Conservation (phyloP, 352 stramenopile species). For the Phytophthora macrochlamydospora region DNA sequence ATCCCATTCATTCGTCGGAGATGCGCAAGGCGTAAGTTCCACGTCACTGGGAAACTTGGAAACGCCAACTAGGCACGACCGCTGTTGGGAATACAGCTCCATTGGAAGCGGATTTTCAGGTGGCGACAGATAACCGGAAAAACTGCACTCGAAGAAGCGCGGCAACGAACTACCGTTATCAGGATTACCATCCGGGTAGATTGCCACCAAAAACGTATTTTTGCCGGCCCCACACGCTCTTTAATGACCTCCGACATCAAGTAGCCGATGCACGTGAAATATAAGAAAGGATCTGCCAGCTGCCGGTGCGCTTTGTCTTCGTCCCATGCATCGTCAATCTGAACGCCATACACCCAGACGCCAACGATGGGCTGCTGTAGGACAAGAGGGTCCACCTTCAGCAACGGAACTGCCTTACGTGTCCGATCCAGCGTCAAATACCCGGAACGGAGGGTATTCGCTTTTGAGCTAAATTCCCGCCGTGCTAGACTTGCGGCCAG, state of each 20-base stretch:
- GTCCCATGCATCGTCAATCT: constrained; percentile 60
- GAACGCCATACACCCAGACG: constrained; percentile 74
- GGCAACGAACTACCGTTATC: constrained; percentile 40
- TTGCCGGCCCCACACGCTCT: constrained; percentile 56
- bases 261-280: constrained; percentile 64
- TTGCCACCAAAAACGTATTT: constrained; percentile 71
- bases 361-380: constrained; percentile 70
- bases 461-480: constrained; percentile 51
- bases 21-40: constrained; percentile 45
- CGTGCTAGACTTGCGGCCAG: constrained; percentile 64
- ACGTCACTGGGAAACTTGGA: constrained; percentile 58
- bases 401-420: constrained; percentile 75
- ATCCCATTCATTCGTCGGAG: constrained; percentile 46
- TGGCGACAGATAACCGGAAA: constrained; percentile 33
- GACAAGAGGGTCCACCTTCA: constrained; percentile 76
- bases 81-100: constrained; percentile 38
- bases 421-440: constrained; percentile 78
- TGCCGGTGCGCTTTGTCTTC: constrained; percentile 33
- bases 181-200: constrained; percentile 46
- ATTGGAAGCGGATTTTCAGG: constrained; percentile 32
- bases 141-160: constrained; percentile 76
- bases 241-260: constrained; percentile 58
- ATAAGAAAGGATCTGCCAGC: constrained; percentile 59
- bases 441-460: constrained; percentile 41
- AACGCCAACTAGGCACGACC: constrained; percentile 60